These are phyloP conservation scores for Aspergillus sp. DNA, from an alignment of 2,329 filamentous ascomycete species.

Conservation along the genomic window DNA sequence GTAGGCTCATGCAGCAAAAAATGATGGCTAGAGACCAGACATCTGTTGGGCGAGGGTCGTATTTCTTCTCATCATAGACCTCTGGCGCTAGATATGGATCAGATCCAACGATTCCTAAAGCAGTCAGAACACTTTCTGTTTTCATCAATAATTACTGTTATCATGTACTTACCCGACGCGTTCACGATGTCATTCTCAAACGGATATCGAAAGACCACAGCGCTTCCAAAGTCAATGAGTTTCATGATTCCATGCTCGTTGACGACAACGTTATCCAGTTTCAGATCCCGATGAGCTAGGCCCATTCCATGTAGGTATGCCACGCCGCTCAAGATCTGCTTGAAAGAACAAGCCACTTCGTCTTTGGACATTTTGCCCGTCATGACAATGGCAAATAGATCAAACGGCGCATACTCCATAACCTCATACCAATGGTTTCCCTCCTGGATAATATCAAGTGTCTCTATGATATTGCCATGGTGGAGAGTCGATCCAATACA, in stretches of 20 bases:
- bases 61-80: constrained; percentile 90
- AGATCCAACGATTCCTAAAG: constrained; percentile 72
- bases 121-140: constrained; percentile 5
- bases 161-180: constrained; percentile 65
- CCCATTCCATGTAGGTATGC: constrained; percentile 95
- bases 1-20: constrained; percentile 96
- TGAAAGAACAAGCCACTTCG: constrained; percentile 85
- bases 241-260: constrained; percentile 98
- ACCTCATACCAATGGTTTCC: constrained; percentile 96
- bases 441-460: constrained; percentile 92
- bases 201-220: constrained; percentile 94
- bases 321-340: constrained; percentile 93
- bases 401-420: constrained; percentile 97
- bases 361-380: constrained; percentile 94
- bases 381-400: constrained; percentile 98
- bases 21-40: constrained; percentile 99
- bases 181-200: constrained; percentile 87
- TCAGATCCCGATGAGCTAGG: constrained; percentile 89
- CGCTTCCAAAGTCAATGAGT: constrained; percentile 97
- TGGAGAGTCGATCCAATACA: constrained; percentile 96
- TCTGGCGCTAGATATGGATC: constrained; percentile 97
- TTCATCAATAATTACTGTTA: not conserved
- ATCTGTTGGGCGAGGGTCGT: constrained; percentile 90
- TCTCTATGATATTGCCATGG: constrained; percentile 98
- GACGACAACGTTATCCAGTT: constrained; percentile 96